Percentiles rank a stretch among this genome's conserved stretches.
Evolutionary conservation across 2,329 filamentous ascomycete genomes (phyloP).

Genomic region (Sphaerostilbella broomeana): DNA sequence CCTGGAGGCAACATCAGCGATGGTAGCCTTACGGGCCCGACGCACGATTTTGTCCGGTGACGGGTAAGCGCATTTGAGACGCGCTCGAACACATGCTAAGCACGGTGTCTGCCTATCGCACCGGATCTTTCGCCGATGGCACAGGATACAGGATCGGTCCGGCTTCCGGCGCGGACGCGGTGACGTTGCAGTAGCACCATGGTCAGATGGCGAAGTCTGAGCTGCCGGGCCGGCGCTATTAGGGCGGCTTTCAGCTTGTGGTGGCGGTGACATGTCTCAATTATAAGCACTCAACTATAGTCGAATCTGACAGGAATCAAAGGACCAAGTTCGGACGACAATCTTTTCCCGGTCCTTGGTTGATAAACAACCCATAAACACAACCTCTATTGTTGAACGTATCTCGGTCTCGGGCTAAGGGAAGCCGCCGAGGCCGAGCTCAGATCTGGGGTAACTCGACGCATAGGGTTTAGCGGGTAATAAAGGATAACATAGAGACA

Average conservation of each 20-base stretch:
- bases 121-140: conserved; percentile 54
- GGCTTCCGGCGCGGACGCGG: conserved; percentile 11
- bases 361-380: too few relatives aligned
- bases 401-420: too few relatives aligned
- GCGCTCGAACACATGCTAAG: conserved; percentile 55
- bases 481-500: too few relatives aligned
- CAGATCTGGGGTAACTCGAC: too few relatives aligned
- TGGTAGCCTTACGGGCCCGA: conserved; percentile 24
- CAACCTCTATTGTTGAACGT: too few relatives aligned
- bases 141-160: conserved; percentile 34
- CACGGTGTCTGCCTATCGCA: conserved; percentile 68
- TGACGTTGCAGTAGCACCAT: conserved; percentile 8
- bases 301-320: too few relatives aligned
- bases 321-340: too few relatives aligned
- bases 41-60: conserved; percentile 20
- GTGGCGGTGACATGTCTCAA: conserved; percentile 9
- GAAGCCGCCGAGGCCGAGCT: too few relatives aligned
- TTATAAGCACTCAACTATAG: too few relatives aligned
- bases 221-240: conserved; percentile 1
- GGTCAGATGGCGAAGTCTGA: conserved; percentile 4
- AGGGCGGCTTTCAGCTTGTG: not conserved
- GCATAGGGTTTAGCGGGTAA: too few relatives aligned
- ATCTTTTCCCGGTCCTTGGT: too few relatives aligned
- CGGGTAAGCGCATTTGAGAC: conserved; percentile 26
- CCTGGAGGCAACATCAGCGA: conserved; percentile 29